Base-by-base conservation (phyloP, 257 asterid species). In the Solanum neorickii region DNA sequence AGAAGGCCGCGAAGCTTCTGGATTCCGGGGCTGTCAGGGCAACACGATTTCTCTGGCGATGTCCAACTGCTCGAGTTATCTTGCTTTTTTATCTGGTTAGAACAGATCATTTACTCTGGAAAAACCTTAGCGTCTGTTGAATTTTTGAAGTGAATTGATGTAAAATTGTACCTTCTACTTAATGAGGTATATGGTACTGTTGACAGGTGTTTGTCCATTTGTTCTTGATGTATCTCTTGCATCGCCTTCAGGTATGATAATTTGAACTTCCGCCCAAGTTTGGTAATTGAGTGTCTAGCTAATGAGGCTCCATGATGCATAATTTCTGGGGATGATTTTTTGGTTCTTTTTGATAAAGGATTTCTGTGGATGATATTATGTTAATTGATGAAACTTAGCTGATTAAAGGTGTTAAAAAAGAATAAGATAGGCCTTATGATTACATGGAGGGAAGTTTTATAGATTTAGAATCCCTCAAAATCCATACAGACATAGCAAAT, bases 11-110 rank as follows among this genome's bases (percentile, higher is more conserved):
- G 16, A 97, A 97, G 88, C 90, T 96, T 83, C 92, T 97, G 89
- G 99, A 97, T 87, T 91, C 95, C 11, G 99, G 98, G 88, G 99
- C 99, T 59, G 99, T 93, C 89, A 94, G 99, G 94, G 99, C 98
- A 87, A 97, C 99, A 35, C 94, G 95, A 89, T 97, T 97, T 92
- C 94, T 97, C 60, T 97, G 99, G 99, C 98, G 96, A 88, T 96
- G 96, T 94, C 99, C 99, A 73, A 92, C 93, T 87, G 99, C 99
- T 82, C 95, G 99, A 89, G 86, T 97, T 90, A 90, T 90, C 93
- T 93, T 97, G 88, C 94, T 97, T 87, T 95, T 94, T 89, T 97
- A 97, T 93, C 94, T 97, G 99, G 99, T 97, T 87, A 89, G 98
- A 88, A 83, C 72, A 62, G 21, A 86, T 75, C 65, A 69, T 70